Evolutionary conservation across 2,329 filamentous ascomycete species (phyloP), one percentile per base, ranked within the genome.

Genomic region (Botrytis elliptica): DNA sequence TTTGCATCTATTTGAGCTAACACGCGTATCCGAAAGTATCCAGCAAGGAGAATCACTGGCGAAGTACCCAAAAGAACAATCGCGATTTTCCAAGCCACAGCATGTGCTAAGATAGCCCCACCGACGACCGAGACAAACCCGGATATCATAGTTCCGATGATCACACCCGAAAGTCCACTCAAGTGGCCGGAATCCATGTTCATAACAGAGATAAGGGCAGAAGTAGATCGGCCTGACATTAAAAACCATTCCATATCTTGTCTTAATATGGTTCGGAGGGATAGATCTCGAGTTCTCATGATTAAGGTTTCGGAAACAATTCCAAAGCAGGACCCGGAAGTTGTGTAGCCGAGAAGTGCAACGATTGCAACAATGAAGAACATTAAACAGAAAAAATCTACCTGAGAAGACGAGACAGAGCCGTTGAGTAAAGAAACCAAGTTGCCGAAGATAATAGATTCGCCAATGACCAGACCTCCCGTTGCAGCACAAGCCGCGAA

Each of bases 221-320:
- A 85, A 0, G 92, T 89, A 1, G 86, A 90, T 38, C 91, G 86
- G 7, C 85, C 86, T 36, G 88, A 85, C 0, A 90, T 89, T 79
- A 93, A 88, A 78, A 93, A 91, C 91, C 91, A 94, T 74, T 91
- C 86, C 66, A 92, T 83, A 75, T 90, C 89, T 81, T 93, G 91
- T 74, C 89, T 85, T 69, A 92, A 86, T 1, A 93, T 82, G 0
- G 90, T 88, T 3, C 89, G 86, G 79, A 93, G 88, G 0, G 89
- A 90, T 1, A 91, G 81, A 3, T 91, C 86, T 70, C 91, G 86
- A 16, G 92, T 86, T 63, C 85, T 87, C 80, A 89, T 55, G 1
- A 93, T 84, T 1, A 92, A 82, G 75, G 90, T 88, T 79, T 93
- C 91, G 0, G 91, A 88, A 0, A 89, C 84, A 73, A 85, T 84